These are phyloP conservation scores for Cystobasidium pallidum DNA, from an alignment of 1,284 basidiomycete species.

Conservation along the genomic window DNA sequence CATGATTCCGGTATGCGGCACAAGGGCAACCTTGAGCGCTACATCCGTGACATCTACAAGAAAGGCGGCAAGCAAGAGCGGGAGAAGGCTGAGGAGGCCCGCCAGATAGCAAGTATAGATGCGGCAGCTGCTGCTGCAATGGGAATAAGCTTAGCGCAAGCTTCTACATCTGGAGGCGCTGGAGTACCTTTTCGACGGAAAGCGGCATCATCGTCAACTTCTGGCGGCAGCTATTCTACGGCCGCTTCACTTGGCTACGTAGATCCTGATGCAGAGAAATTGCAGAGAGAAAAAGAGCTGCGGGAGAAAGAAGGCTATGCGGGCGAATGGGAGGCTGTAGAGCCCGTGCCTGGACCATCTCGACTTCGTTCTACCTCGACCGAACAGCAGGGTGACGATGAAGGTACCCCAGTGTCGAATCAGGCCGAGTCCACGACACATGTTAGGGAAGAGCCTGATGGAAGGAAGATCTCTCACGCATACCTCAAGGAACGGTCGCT, in stretches of 20 bases:
- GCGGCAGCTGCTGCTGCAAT: conserved; percentile 56
- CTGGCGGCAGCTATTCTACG: conserved; percentile 79
- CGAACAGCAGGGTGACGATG: background rate
- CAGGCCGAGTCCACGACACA: conserved; percentile 5
- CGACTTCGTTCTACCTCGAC: conserved; percentile 45
- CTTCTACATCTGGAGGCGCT: conserved; percentile 56
- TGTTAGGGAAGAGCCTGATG: conserved; percentile 25
- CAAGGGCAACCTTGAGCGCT: conserved; percentile 90
- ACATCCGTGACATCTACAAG: conserved; percentile 89
- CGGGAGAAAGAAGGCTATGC: conserved; percentile 70
- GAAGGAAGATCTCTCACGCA: conserved; percentile 35
- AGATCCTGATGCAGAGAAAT: conserved; percentile 67
- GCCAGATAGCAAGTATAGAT: conserved; percentile 84
- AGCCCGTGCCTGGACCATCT: conserved; percentile 50
- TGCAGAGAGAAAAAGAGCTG: conserved; percentile 62
- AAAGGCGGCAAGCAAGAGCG: conserved; percentile 83
- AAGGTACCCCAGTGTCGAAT: conserved; percentile 18
- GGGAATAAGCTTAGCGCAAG: conserved; percentile 40
- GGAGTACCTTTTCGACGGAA: conserved; percentile 53
- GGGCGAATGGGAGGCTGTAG: conserved; percentile 78
- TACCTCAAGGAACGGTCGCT: conserved; percentile 42
- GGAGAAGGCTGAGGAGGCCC: conserved; percentile 80
- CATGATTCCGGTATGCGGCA: conserved; percentile 94
- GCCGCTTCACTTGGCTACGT: conserved; percentile 76
- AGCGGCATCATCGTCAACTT: conserved; percentile 58